Base-by-base conservation (phyloP, 1,284 basidiomycete genomes). In the Cryptococcus sp. region DNA sequence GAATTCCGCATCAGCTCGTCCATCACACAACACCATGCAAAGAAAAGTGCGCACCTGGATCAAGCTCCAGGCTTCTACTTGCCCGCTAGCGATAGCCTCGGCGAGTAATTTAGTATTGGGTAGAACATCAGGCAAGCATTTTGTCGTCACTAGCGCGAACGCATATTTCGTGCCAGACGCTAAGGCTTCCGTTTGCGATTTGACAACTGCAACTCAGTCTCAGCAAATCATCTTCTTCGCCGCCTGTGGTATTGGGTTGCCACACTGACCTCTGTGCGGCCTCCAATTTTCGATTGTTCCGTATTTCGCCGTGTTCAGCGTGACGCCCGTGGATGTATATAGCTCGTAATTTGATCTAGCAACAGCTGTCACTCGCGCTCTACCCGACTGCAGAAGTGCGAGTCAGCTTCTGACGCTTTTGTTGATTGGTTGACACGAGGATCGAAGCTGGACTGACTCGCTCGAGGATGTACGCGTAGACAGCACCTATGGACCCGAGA, bases 271-370 rank as follows among this genome's bases (percentile, higher is more conserved):
- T 66, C 85, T 79, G 70, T 86, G 79, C 10, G 89, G 88, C 61
- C 77, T 83, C 85, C 86, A 90, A 3, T 79, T 81, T 4, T 73
- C 70, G 13, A 86, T 78, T 5, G 82, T 73, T 13, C 87, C 88
- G 60, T 85, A 87, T 69, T 85, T 85, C 54, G 76, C 75, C 53
- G 86, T 87, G 47, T 80, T 75, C 59, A 89, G 81, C 47, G 84
- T 77, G 54, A 88, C 81, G 0, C 88, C 79, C 0, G 67, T 61
- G 3, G 67, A 64, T 0, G 81, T 81, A 22, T 87, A 83, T 2
- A 82, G 78, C 23, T 83, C 81, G 68, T 85, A 88, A 67, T 91
- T 91, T 54, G 87, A 85, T 52, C 89, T 78, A 0, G 89, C 89
- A 5, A 90, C 86, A 13, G 82, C 86, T 0, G 88, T 90, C 11